These are phyloP conservation scores for Stephanodiscus minutulus DNA, from an alignment of 108 stramenopile species.

Conservation along the genomic window DNA sequence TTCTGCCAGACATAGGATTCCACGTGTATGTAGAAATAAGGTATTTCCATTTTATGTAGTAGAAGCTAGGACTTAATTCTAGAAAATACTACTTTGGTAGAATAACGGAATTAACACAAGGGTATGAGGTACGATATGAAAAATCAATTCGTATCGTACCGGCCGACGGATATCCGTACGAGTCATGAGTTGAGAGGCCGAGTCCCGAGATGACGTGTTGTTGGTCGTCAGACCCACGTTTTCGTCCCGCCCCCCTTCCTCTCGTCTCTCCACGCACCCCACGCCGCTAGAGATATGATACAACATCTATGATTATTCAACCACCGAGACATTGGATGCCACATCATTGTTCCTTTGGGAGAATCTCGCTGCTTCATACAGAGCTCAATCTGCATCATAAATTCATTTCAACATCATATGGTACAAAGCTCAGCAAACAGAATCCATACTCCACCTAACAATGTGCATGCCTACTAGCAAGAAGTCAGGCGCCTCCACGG, in stretches of 20 bases:
- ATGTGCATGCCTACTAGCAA: slow-evolving; percentile 29
- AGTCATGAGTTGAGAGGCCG: background rate
- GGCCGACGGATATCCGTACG: too few species aligned
- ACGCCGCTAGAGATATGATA: too few species aligned
- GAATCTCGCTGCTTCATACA: background rate
- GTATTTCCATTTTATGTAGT: too few species aligned
- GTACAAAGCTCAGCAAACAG: background rate
- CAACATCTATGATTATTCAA: too few species aligned
- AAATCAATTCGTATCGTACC: too few species aligned
- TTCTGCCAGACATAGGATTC: too few species aligned
- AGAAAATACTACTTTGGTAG: too few species aligned
- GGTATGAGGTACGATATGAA: too few species aligned
- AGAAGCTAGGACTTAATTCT: too few species aligned
- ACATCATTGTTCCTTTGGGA: background rate
- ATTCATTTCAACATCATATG: background rate
- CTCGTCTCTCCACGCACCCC: background rate
- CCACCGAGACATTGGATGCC: background rate
- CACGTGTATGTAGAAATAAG: too few species aligned
- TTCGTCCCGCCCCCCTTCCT: background rate
- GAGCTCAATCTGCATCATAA: background rate
- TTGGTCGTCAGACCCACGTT: background rate
- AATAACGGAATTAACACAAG: too few species aligned
- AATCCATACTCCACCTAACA: background rate
- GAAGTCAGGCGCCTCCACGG: slow-evolving; percentile 7
- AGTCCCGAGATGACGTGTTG: slow-evolving; percentile 3